Evolutionary conservation across 257 asterid species (phyloP).

Genomic region (Haberlea rhodopensis): DNA sequence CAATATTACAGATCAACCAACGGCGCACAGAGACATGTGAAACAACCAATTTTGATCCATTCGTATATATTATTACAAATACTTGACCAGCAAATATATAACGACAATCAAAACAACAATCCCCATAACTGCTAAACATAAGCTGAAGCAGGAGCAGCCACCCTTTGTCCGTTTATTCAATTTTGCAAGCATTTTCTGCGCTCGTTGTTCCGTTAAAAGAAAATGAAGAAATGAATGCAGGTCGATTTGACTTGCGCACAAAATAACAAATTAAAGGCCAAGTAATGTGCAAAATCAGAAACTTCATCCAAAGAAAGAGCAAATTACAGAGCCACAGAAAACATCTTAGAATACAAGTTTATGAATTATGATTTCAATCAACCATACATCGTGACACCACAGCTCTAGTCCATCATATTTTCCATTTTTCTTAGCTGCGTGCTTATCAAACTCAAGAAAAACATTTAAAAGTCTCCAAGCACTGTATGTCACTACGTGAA

Average conservation of each 20-base stretch:
- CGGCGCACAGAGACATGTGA: no score
- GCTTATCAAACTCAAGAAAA: neutral
- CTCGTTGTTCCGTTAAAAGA: slow-evolving; percentile 42
- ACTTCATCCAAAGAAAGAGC: neutral
- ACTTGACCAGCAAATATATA: no score
- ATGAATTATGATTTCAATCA: slow-evolving; percentile 19
- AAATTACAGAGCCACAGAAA: neutral
- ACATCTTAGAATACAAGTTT: neutral
- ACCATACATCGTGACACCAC: neutral
- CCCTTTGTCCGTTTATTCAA: slow-evolving; percentile 72
- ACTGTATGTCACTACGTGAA: neutral
- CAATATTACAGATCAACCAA: no score
- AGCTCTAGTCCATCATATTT: slow-evolving; percentile 1
- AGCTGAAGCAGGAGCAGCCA: no score
- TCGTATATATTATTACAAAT: no score
- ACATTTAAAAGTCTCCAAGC: neutral
- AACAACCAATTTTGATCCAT: no score
- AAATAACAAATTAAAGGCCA: neutral
- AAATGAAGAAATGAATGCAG: slow-evolving; percentile 10
- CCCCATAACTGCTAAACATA: no score
- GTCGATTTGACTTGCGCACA: neutral
- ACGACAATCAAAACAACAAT: no score
- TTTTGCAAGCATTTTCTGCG: slow-evolving; percentile 73
- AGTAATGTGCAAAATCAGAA: neutral
- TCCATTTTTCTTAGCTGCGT: slow-evolving; percentile 1